Percentiles rank a stretch among this genome's conserved stretches.
Evolutionary conservation across 192 early-diverging fungal species (phyloP).

Genomic region (Umbelopsis vinacea): DNA sequence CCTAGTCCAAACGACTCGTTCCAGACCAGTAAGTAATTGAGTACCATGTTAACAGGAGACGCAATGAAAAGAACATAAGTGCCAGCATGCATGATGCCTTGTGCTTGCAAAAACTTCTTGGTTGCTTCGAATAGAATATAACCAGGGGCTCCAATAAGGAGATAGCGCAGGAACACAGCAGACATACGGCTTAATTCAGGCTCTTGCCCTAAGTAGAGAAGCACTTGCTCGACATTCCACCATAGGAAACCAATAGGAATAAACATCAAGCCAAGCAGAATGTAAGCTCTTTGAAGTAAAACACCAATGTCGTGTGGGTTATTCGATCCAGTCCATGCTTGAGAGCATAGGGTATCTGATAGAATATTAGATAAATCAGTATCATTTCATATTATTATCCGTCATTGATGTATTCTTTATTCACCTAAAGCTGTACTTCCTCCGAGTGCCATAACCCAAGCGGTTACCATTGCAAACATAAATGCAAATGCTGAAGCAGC

Average conservation of each 20-base stretch:
- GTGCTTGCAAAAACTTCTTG: constrained; percentile 85
- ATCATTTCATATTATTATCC: background rate
- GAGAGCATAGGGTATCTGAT: constrained; percentile 73
- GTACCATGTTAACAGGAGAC: constrained; percentile 70
- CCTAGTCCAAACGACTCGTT: constrained; percentile 68
- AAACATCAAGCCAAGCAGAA: constrained; percentile 37
- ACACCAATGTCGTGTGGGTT: constrained; percentile 70
- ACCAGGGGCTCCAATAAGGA: constrained; percentile 75
- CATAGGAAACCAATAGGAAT: constrained; percentile 33
- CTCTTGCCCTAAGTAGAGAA: constrained; percentile 32
- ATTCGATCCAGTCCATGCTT: constrained; percentile 70
- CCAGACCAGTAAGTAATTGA: constrained; percentile 87
- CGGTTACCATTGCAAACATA: constrained; percentile 73
- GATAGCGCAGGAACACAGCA: constrained; percentile 61
- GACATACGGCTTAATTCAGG: constrained; percentile 24
- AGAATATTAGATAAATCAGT: constrained; percentile 43
- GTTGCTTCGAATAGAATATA: constrained; percentile 82
- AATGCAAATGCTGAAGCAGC: constrained; percentile 72
- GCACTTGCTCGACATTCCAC: constrained; percentile 29
- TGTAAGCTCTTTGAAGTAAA: constrained; percentile 59
- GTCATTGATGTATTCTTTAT: too few species aligned
- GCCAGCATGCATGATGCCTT: constrained; percentile 88
- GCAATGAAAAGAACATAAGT: constrained; percentile 75
- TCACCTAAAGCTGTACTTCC: constrained; percentile 49
- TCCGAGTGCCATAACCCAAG: constrained; percentile 69